phyloP scores from a whole-genome alignment of 2,329 filamentous ascomycete genomes.

The Sporothrix sp. region DNA sequence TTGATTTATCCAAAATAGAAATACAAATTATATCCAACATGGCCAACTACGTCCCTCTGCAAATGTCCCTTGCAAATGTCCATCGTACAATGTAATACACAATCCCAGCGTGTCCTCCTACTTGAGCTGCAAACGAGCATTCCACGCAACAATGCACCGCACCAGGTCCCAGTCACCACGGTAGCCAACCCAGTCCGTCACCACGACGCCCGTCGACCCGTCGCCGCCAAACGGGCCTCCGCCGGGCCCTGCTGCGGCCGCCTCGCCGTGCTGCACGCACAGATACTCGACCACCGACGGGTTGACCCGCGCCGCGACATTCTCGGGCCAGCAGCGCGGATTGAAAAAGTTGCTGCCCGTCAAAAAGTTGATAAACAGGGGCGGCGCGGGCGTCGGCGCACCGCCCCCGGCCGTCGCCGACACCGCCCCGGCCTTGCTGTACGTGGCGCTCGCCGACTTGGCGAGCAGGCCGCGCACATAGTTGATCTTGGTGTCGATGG shows the following conservation, averaged over 20 bases:
- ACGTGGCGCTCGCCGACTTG: constrained; percentile 50
- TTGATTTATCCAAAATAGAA: too few species aligned
- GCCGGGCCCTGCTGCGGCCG: constrained; percentile 37
- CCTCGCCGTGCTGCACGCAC: constrained; percentile 46
- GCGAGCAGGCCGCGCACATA: constrained; percentile 67
- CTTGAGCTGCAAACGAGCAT: constrained; percentile 53
- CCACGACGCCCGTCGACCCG: constrained; percentile 75
- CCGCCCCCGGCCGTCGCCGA: neutral
- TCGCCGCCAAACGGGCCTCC: constrained; percentile 50
- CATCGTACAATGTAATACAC: too few species aligned
- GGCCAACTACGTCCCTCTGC: too few species aligned
- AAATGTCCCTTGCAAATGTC: too few species aligned
- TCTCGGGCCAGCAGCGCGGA: constrained; percentile 83
- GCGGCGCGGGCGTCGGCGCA: constrained; percentile 29
- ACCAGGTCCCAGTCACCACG: constrained; percentile 86
- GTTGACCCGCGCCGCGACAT: constrained; percentile 80
- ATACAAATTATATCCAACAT: too few species aligned
- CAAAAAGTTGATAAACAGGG: constrained; percentile 84
- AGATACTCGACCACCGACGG: constrained; percentile 59
- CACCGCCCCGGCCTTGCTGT: constrained; percentile 13
- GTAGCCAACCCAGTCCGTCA: constrained; percentile 87
- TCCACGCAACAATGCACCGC: constrained; percentile 83
- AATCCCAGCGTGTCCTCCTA: too few species aligned
- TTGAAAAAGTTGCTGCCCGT: constrained; percentile 93
- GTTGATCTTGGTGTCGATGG: constrained; percentile 71